phyloP scores from a whole-genome alignment of 176 grass and related monocot genomes.

The Chrysopogon serrulatus region DNA sequence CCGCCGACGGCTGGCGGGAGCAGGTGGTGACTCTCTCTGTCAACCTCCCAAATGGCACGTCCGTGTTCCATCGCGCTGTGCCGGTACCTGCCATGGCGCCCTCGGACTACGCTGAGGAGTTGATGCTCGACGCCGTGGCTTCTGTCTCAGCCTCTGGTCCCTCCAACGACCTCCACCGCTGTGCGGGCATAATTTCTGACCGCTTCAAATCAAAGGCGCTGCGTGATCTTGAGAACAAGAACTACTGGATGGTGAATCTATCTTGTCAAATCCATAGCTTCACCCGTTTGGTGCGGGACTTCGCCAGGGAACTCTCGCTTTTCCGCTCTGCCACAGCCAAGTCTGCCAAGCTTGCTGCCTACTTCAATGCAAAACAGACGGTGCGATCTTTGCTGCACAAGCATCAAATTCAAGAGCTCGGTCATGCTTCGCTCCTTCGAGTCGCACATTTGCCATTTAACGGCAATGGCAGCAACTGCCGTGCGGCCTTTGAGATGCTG shows the following conservation, averaged over 20 bases:
- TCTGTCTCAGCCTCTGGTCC: slow-evolving; percentile 37
- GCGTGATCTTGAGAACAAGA: slow-evolving; percentile 55
- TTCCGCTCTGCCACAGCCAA: slow-evolving; percentile 43
- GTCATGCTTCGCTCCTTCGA: slow-evolving; percentile 47
- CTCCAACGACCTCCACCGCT: slow-evolving; percentile 49
- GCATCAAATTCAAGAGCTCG: slow-evolving; percentile 65
- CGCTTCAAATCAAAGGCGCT: slow-evolving; percentile 76
- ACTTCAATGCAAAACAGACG: slow-evolving; percentile 57
- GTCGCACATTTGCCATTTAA: slow-evolving; percentile 30
- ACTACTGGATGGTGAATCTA: slow-evolving; percentile 78
- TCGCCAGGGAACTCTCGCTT: slow-evolving; percentile 51
- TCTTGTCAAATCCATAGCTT: slow-evolving; percentile 67
- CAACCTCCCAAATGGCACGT: slow-evolving; percentile 71
- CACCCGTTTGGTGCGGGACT: slow-evolving; percentile 56
- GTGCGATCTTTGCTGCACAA: slow-evolving; percentile 57
- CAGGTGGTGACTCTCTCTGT: slow-evolving; percentile 41
- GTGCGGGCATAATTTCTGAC: slow-evolving; percentile 74
- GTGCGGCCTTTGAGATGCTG: slow-evolving; percentile 49
- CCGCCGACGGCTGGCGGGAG: slow-evolving; percentile 60
- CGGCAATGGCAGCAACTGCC: slow-evolving; percentile 22
- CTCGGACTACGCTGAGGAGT: slow-evolving; percentile 54
- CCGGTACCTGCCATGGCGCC: slow-evolving; percentile 28
- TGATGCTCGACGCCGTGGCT: slow-evolving; percentile 43
- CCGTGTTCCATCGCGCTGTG: slow-evolving; percentile 60
- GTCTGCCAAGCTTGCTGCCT: slow-evolving; percentile 60